phyloP scores from a whole-genome alignment of 768 basidiomycete species.

The Porphyrellus cyaneotinctus region DNA sequence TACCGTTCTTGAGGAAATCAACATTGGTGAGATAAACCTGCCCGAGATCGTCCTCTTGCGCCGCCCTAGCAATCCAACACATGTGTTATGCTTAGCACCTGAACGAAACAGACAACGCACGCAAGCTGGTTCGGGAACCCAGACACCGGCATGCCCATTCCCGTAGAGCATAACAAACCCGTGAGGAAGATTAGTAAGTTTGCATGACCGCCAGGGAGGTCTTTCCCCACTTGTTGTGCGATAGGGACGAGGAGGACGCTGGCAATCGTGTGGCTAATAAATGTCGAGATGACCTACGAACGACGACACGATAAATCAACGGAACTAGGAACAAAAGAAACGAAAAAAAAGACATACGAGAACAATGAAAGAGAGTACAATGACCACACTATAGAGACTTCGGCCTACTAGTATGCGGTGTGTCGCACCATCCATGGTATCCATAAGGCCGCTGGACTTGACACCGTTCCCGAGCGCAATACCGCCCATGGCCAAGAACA shows the following conservation, averaged over 20 bases:
- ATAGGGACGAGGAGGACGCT: conserved; percentile 96
- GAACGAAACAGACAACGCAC: conserved; percentile 41
- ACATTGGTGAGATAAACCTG: conserved; percentile 78
- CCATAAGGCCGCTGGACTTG: conserved; percentile 79
- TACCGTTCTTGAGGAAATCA: conserved; percentile 91
- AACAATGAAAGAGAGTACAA: conserved; percentile 66
- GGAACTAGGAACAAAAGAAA: background rate
- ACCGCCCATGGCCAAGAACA: conserved; percentile 97
- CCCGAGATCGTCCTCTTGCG: conserved; percentile 93
- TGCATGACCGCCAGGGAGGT: conserved; percentile 60
- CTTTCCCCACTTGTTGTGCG: conserved; percentile 84
- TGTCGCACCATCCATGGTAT: conserved; percentile 66
- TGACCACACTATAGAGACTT: conserved; percentile 63
- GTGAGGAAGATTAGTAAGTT: conserved; percentile 92
- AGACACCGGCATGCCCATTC: conserved; percentile 98
- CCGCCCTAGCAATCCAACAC: conserved; percentile 50
- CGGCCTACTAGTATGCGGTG: conserved; percentile 56
- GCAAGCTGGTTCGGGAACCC: conserved; percentile 99
- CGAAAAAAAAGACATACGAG: conserved; percentile 43
- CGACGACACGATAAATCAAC: background rate
- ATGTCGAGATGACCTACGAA: conserved; percentile 78
- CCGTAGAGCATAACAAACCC: conserved; percentile 86
- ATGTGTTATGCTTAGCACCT: background rate
- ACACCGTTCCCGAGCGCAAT: conserved; percentile 96
- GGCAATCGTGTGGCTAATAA: conserved; percentile 97